Evolutionary conservation across 192 early-diverging fungal genomes (phyloP).

Genomic region (Coemansia sp.): DNA sequence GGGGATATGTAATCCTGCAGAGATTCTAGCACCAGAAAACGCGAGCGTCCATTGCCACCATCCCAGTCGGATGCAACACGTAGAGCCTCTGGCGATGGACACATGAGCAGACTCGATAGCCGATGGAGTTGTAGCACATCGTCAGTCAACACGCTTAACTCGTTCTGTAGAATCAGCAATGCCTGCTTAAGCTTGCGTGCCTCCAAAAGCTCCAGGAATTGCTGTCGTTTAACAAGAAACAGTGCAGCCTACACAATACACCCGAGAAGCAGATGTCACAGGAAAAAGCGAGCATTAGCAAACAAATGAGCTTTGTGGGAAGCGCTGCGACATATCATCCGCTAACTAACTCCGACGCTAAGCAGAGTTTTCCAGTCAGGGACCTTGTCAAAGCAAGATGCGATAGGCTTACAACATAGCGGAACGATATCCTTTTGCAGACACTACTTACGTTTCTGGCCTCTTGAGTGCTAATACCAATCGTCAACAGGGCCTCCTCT

Average conservation of each 20-base stretch:
- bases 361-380: neutral
- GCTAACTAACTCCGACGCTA: neutral
- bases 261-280: neutral
- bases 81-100: slow-evolving; percentile 60
- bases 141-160: slow-evolving; percentile 70
- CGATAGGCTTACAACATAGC: neutral
- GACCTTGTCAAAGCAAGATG: neutral
- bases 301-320: neutral
- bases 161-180: slow-evolving; percentile 72
- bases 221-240: slow-evolving; percentile 85
- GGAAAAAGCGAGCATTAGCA: neutral
- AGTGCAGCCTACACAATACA: slow-evolving; percentile 33
- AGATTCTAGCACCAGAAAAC: slow-evolving; percentile 33
- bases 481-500: slow-evolving; percentile 57
- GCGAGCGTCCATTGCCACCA: slow-evolving; percentile 62
- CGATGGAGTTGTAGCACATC: slow-evolving; percentile 71
- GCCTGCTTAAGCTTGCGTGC: slow-evolving; percentile 67
- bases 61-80: slow-evolving; percentile 73
- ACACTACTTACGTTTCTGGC: slow-evolving; percentile 23
- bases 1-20: slow-evolving; percentile 71
- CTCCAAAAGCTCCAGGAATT: slow-evolving; percentile 88
- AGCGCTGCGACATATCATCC: neutral
- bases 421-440: neutral
- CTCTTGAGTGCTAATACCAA: slow-evolving; percentile 24
- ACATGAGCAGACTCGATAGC: slow-evolving; percentile 57